Base-by-base conservation (phyloP, 371 early-diverging fungal genomes). In the Thermomucor indicae-seudaticae region DNA sequence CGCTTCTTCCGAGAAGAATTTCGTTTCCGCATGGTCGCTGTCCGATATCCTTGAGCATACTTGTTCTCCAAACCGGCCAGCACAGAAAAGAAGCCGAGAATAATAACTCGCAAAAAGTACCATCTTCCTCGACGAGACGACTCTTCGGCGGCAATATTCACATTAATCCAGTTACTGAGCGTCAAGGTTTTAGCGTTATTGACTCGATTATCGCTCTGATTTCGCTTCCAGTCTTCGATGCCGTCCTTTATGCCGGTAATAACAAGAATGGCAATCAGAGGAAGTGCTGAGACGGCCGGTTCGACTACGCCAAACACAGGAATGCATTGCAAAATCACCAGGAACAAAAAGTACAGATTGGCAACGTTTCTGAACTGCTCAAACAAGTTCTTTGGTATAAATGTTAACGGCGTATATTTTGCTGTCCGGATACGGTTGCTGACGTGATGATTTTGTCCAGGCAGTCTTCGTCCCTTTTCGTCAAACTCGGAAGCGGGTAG, bases 161-260 rank as follows among this genome's bases (percentile, higher is more conserved):
- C 72, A 49, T 86, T 84, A 7, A 46, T 60, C 83, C 82, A 85
- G 25, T 78, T 50, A 22, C 64, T 48, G 7, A 85, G 55, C 12
- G 78, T 64, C 17, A 65, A 35, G 6, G 79, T 80, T 29, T 63
- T 70, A 0, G 83, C 64, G 17, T 67, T 68, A 51, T 83, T 96
- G 41, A 91, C 86, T 34, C 68, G 72, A 31, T 78, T 62, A 64
- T 95, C 95, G 35, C 88, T 83, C 49, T 84, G 76, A 55, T 95
- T 92, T 25, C 98, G 85, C 43, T 89, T 90, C 70, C 83, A 83
- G 61, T 99, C 99, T 51, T 97, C 97, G 44, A 93, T 68, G 5
- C 80, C 98, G 51, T 97, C 98, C 63, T 99, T 98, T 49, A 90
- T 78, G 45, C 89, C 93, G 11, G 96, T 93, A 30, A 91, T 75